Base-by-base conservation (phyloP, 192 early-diverging fungal genomes). In the Gryganskiella cystojenkinii region DNA sequence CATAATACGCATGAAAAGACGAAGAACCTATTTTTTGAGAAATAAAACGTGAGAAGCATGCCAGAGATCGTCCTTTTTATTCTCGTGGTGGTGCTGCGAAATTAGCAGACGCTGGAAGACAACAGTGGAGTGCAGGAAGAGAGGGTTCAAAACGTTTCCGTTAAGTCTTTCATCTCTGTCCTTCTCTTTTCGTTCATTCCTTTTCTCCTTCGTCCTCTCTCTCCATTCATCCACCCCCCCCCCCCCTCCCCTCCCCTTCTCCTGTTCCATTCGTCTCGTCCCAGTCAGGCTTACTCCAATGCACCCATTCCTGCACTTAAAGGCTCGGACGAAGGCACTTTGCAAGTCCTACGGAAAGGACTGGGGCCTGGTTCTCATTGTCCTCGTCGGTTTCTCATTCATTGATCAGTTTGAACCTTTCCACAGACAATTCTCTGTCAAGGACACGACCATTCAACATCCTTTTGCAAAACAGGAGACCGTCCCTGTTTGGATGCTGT, bases 351-450 rank as follows among this genome's bases (percentile, higher is more conserved):
- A 68, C 14, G 34, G 64, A 53, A 45, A 67, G 25, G 73, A 76
- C 58, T 90, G 90, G 71, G 45, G 81, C 13, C 67, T 92, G 22
- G 81, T 92, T 14, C 43, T 89, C 4, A 51, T 84, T 17, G 87
- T 93, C 85, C 82, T 88, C 0, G 70, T 79, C 2, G 76, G 75
- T 46, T 93, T 90, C 76, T 85, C 82, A 19, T 63, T 81, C 33
- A 62, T 94, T 37, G 88, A 90, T 40, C 73, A 72, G n/a, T 68
- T 90, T 13, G 68, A 86, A 30, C 92, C 94, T 4, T 95, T 87
- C 82, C 89, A 92, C 66, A 88, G 92, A 63, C 81, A 90, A 51
- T 95, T 95, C 70, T 90, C 88, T 28, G 74, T 95, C 30, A 83
- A 81, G 3, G 89, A 95, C 82, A 90, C 86, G 47, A 82, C 85